phyloP scores from a whole-genome alignment of 108 stramenopile species.

The Craspedostauros australis region DNA sequence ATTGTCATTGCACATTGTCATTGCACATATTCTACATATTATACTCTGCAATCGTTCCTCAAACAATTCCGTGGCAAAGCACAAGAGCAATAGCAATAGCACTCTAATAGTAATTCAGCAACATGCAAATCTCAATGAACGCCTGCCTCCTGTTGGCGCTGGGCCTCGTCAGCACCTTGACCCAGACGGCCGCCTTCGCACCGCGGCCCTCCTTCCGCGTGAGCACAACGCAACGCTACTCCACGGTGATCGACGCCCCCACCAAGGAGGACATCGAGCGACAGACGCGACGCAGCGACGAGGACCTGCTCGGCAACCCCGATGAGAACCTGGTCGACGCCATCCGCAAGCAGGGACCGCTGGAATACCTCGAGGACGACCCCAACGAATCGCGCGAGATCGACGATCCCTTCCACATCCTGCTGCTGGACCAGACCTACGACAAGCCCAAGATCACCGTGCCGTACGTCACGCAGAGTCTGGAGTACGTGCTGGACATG shows the following conservation, averaged over 20 bases:
- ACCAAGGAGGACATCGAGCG: constrained; percentile 22
- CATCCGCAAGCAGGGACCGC: constrained; percentile 31
- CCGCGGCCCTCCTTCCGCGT: too few relatives aligned
- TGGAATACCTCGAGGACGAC: constrained; percentile 68
- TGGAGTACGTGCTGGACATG: constrained; percentile 73
- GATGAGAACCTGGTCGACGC: constrained; percentile 35
- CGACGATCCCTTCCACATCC: constrained; percentile 80
- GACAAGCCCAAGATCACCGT: constrained; percentile 62
- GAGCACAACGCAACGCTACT: too few relatives aligned
- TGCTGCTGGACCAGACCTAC: constrained; percentile 65
- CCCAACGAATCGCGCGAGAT: constrained; percentile 45
- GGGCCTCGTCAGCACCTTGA: too few relatives aligned
- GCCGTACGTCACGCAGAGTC: constrained; percentile 48
- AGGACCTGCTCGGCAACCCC: constrained; percentile 29
- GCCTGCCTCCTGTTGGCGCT: too few relatives aligned
- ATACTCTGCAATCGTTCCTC: too few relatives aligned
- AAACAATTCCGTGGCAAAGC: too few relatives aligned
- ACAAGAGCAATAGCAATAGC: too few relatives aligned
- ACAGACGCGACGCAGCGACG: constrained; percentile 15
- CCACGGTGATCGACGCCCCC: constrained; percentile 17
- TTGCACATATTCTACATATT: too few relatives aligned
- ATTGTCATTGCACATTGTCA: too few relatives aligned
- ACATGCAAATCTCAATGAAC: too few relatives aligned
- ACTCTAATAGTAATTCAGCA: too few relatives aligned
- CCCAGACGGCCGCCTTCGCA: too few relatives aligned